Conservation (phyloP, 176 grass and related monocot genomes). For the Aegilops umbellulata region DNA sequence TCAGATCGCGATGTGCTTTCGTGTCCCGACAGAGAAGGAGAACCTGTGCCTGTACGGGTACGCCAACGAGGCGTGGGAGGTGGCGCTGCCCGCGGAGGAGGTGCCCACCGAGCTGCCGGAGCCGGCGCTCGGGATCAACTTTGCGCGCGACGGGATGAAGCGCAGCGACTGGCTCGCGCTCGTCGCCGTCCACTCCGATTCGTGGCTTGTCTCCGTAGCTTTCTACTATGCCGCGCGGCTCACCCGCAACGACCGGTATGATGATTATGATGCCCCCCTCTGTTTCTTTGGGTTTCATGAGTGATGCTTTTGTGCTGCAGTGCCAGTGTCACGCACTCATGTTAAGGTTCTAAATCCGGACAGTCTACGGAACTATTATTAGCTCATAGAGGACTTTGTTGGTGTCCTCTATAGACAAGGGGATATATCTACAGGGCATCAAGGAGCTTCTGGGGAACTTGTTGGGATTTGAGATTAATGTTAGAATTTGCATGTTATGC, state of each 20-base stretch:
- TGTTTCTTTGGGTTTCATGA: not conserved
- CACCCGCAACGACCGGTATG: conserved; percentile 56
- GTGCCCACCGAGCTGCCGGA: conserved; percentile 81
- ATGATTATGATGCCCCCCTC: not conserved
- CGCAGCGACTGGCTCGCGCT: conserved; percentile 73
- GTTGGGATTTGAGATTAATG: conserved; percentile 10
- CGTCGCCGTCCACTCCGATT: conserved; percentile 79
- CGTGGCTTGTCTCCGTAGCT: conserved; percentile 70
- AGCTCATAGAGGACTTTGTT: not conserved
- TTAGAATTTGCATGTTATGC: not conserved
- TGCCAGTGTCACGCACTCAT: not conserved
- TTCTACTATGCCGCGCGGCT: conserved; percentile 67
- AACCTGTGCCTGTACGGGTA: conserved; percentile 76
- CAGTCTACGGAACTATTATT: not conserved
- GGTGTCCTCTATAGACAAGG: not conserved
- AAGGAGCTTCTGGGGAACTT: not conserved
- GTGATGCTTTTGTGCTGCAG: not conserved
- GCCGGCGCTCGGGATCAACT: conserved; percentile 79
- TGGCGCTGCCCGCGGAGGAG: conserved; percentile 76
- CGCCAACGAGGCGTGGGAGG: conserved; percentile 65
- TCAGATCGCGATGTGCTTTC: conserved; percentile 15
- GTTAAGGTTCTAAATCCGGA: not conserved
- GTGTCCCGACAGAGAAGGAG: conserved; percentile 52
- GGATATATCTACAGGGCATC: conserved; percentile 13
- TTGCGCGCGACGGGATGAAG: conserved; percentile 79